Conservation (phyloP, 2,329 filamentous ascomycete genomes). For the Verticillium klebahnii region DNA sequence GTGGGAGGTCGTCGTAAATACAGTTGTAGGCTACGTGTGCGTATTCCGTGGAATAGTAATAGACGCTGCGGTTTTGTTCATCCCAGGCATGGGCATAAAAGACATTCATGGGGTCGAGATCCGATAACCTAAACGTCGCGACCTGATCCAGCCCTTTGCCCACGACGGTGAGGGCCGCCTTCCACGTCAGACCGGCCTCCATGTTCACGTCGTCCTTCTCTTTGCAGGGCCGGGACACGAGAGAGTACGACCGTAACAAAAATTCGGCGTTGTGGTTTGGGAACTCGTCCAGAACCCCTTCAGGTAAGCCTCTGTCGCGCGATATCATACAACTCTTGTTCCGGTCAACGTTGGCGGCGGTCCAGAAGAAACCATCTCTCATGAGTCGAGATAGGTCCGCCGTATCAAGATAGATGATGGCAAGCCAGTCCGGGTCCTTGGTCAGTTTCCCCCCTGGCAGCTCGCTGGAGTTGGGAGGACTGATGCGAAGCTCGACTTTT, state of each 20-base stretch:
- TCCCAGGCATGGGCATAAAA: background rate
- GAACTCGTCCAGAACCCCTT: background rate
- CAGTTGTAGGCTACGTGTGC: background rate
- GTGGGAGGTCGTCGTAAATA: constrained; percentile 7
- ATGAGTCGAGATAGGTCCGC: background rate
- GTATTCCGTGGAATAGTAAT: background rate
- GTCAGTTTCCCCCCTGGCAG: background rate
- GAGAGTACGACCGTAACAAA: background rate
- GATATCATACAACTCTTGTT: background rate
- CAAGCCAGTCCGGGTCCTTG: background rate
- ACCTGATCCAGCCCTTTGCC: background rate
- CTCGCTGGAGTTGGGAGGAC: background rate
- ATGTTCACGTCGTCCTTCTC: background rate
- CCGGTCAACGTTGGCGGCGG: background rate
- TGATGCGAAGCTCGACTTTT: background rate
- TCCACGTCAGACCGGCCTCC: background rate
- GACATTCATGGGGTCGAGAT: background rate
- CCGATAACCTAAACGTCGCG: background rate
- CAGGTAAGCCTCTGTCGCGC: background rate
- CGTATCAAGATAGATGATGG: background rate
- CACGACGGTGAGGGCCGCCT: background rate
- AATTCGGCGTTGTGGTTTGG: background rate
- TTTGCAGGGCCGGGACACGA: background rate
- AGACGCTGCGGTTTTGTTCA: background rate
- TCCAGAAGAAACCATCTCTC: constrained; percentile 5